Percentiles rank a stretch among this genome's conserved stretches.
Conservation (phyloP, 2,329 filamentous ascomycete genomes). For the Penicillium decumbens region DNA sequence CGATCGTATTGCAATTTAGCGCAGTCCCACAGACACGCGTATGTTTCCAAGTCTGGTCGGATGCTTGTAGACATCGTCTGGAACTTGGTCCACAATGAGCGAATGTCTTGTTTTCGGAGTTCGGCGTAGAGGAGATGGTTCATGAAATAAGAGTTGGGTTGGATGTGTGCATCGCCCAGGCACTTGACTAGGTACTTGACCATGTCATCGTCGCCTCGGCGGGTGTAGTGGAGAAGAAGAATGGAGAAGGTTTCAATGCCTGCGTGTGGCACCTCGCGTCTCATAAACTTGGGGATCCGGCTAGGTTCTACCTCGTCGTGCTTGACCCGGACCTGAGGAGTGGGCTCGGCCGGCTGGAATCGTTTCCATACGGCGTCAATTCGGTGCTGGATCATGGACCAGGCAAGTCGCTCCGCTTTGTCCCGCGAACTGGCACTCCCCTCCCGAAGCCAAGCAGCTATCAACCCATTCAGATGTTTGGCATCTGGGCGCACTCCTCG, state of each 20-base stretch:
- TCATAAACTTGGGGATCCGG: slow-evolving; percentile 38
- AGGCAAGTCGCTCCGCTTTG: slow-evolving; percentile 64
- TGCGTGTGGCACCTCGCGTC: slow-evolving; percentile 52
- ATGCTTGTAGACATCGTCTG: slow-evolving; percentile 51
- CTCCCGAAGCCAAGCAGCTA: slow-evolving; percentile 71
- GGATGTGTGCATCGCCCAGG: slow-evolving; percentile 60
- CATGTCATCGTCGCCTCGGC: slow-evolving; percentile 55
- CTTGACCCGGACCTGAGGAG: slow-evolving; percentile 27
- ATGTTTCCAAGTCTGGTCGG: slow-evolving; percentile 63
- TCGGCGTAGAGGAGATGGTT: slow-evolving; percentile 70
- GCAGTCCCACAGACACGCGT: slow-evolving; percentile 61
- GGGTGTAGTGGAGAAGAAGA: slow-evolving; percentile 66
- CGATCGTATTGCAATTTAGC: slow-evolving; percentile 48
- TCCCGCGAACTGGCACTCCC: slow-evolving; percentile 52
- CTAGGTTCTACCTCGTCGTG: slow-evolving; percentile 16
- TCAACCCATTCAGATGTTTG: slow-evolving; percentile 75
- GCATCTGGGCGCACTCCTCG: slow-evolving; percentile 64
- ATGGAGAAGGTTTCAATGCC: slow-evolving; percentile 75
- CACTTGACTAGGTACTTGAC: slow-evolving; percentile 60
- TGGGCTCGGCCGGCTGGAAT: slow-evolving; percentile 19
- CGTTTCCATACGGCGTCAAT: slow-evolving; percentile 57
- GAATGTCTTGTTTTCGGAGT: slow-evolving; percentile 55
- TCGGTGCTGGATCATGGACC: slow-evolving; percentile 70
- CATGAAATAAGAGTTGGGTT: slow-evolving; percentile 68
- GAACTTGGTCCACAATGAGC: slow-evolving; percentile 55